Base-by-base conservation (phyloP, 306 rosid genomes). In the Fagus sylvatica region DNA sequence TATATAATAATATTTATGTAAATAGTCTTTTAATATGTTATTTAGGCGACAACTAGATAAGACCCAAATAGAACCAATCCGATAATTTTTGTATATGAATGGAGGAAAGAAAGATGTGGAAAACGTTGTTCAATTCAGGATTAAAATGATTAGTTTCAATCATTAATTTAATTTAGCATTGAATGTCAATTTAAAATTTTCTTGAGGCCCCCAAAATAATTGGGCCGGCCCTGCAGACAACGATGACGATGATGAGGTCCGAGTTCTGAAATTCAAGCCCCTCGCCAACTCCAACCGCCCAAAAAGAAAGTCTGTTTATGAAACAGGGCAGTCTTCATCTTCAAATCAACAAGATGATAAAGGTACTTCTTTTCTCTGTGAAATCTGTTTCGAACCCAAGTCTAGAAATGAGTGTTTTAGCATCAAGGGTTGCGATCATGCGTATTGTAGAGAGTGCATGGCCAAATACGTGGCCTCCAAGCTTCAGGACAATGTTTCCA, bases 351-450 rank as follows among this genome's bases (percentile, higher is more conserved):
- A n/a, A n/a, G n/a, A n/a, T 55, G 17, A 55, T 10, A 55, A 12
- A 4, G 61, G 7, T 12, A 3, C 19, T 0, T 78, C 85, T 1
- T 86, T 86, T 40, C 5, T 42, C 2, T 86, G 92, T 13, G 82
- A 78, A 54, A 85, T 85, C 8, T 88, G 89, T n/a, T 43, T 76
- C 0, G 88, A 88, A 1, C 53, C 83, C 3, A 84, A 86, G 55
- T 56, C 75, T 0, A 22, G 6, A 0, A 19, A 5, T 0, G 84
- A 84, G 7, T 62, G 76, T 5, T 88, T 84, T 54, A 4, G 12
- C 66, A 72, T 77, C 37, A 7, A 0, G 41, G 79, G 85, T 5
- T 85, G 88, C 48, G 17, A 55, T 4, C 88, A 85, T 53, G 53
- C 74, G 1, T 86, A 79, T 32, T 88, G 88, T 43, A 54, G 3